Evolutionary conservation across 805 yeast genomes (phyloP).

Genomic region (Starmerella roubikii): DNA sequence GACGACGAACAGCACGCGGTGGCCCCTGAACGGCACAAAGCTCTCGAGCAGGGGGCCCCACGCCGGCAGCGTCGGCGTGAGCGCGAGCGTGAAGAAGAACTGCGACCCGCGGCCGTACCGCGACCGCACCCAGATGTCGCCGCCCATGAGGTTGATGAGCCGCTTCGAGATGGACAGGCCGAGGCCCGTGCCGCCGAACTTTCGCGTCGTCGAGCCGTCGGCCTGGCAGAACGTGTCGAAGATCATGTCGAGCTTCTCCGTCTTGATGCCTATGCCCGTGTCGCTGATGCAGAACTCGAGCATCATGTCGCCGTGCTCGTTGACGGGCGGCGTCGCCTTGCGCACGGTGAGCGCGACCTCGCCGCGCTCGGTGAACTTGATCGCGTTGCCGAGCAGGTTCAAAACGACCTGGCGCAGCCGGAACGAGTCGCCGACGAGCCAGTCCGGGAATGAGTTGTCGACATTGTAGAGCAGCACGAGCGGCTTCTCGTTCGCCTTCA

Average conservation of each 20-base stretch:
- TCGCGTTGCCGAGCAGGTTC: slow-evolving; percentile 80
- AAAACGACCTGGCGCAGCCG: slow-evolving; percentile 76
- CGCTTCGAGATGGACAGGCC: slow-evolving; percentile 82
- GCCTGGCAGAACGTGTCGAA: slow-evolving; percentile 89
- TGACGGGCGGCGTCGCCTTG: slow-evolving; percentile 33
- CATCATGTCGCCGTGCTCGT: slow-evolving; percentile 35
- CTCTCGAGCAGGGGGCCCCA: slow-evolving; percentile 53
- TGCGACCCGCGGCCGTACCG: slow-evolving; percentile 69
- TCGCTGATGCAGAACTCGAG: slow-evolving; percentile 79
- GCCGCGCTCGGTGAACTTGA: slow-evolving; percentile 73
- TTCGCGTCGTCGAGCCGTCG: slow-evolving; percentile 84
- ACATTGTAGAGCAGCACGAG: slow-evolving; percentile 67
- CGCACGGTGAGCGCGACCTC: slow-evolving; percentile 65
- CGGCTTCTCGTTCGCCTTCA: slow-evolving; percentile 77
- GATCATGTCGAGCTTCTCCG: slow-evolving; percentile 70
- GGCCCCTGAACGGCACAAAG: slow-evolving; percentile 56
- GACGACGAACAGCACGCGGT: slow-evolving; percentile 56
- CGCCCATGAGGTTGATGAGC: slow-evolving; percentile 81
- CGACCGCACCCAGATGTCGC: slow-evolving; percentile 83
- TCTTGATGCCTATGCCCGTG: slow-evolving; percentile 81
- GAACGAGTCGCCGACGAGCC: slow-evolving; percentile 77
- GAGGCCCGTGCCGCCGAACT: slow-evolving; percentile 86
- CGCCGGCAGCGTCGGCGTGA: slow-evolving; percentile 54
- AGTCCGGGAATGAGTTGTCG: slow-evolving; percentile 78
- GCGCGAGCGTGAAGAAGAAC: slow-evolving; percentile 67